Evolutionary conservation across 2,329 filamentous ascomycete species (phyloP).

Genomic region (Neofusicoccum ribis): DNA sequence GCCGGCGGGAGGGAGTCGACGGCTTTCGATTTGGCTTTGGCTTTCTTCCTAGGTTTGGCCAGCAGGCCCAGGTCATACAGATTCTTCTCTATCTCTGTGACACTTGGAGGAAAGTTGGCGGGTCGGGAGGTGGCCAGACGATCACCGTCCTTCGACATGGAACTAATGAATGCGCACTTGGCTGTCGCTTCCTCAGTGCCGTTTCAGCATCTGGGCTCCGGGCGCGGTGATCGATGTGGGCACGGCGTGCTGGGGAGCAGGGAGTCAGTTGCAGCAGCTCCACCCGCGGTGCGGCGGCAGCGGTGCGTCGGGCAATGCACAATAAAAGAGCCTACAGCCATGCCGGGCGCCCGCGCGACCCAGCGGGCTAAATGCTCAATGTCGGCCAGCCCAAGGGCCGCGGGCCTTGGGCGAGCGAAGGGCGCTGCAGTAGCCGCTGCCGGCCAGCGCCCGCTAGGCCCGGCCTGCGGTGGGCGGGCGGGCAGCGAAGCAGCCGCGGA

Average conservation of each 20-base stretch:
- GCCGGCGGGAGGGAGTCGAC: background rate
- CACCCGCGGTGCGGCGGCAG: constrained; percentile 9
- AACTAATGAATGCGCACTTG: constrained; percentile 16
- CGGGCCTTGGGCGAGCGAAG: background rate
- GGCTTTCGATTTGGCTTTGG: constrained; percentile 9
- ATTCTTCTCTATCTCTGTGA: constrained; percentile 20
- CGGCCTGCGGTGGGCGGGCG: background rate
- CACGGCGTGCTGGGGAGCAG: constrained; percentile 5
- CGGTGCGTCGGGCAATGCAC: constrained; percentile 6
- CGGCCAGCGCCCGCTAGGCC: background rate
- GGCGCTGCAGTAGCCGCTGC: constrained; percentile 3
- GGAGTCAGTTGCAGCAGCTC: constrained; percentile 8
- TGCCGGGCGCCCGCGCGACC: background rate
- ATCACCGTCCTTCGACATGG: constrained; percentile 16
- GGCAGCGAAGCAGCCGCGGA: constrained; percentile 1
- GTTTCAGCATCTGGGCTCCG: constrained; percentile 20
- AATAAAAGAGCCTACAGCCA: constrained; percentile 11
- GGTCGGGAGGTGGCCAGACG: constrained; percentile 8
- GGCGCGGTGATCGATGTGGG: constrained; percentile 16
- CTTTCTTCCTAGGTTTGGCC: constrained; percentile 14
- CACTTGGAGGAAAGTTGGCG: background rate
- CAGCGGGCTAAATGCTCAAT: constrained; percentile 3
- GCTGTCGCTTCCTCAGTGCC: constrained; percentile 21
- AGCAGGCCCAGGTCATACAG: constrained; percentile 22
- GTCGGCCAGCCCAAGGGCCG: background rate